Percentiles rank a stretch among this genome's conserved stretches.
phyloP scores from a whole-genome alignment of 2,329 filamentous ascomycete species.

The Rhinocladiella mackenziei region DNA sequence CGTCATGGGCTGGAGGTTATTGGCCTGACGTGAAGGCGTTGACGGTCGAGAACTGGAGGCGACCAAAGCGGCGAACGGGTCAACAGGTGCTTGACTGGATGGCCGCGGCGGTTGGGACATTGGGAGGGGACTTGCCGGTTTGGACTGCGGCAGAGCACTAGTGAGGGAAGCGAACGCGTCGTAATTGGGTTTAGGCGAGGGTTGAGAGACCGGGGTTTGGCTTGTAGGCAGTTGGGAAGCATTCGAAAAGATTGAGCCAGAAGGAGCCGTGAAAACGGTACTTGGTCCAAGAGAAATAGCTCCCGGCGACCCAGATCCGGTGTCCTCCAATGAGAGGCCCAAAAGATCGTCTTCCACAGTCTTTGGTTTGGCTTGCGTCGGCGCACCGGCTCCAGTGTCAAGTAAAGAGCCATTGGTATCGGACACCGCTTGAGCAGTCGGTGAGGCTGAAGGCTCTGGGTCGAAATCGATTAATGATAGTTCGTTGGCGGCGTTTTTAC shows the following conservation, averaged over 20 bases:
- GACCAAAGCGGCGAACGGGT: conserved; percentile 59
- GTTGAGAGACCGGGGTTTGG: conserved; percentile 40
- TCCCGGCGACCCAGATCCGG: conserved; percentile 68
- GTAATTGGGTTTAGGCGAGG: conserved; percentile 50
- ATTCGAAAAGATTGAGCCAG: conserved; percentile 21
- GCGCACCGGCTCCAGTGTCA: conserved; percentile 43
- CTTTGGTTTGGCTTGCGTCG: conserved; percentile 50
- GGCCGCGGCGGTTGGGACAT: conserved; percentile 38
- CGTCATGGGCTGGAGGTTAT: conserved; percentile 29
- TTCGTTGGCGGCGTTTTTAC: conserved; percentile 68
- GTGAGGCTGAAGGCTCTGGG: conserved; percentile 49
- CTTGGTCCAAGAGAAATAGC: conserved; percentile 79
- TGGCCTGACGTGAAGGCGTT: conserved; percentile 35
- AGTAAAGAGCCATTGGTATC: conserved; percentile 35
- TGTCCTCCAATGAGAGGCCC: conserved; percentile 75
- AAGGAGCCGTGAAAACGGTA: conserved; percentile 40
- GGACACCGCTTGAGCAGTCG: conserved; percentile 32
- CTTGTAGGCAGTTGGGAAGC: conserved; percentile 24
- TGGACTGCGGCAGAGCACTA: conserved; percentile 46
- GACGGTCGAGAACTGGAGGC: conserved; percentile 50
- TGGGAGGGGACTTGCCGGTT: conserved; percentile 48
- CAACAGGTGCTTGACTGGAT: conserved; percentile 42
- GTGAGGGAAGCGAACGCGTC: conserved; percentile 55
- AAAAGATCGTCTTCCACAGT: conserved; percentile 86
- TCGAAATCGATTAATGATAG: conserved; percentile 90